These are phyloP conservation scores for Penicillium sp. DNA, from an alignment of 2,329 filamentous ascomycete species.

Conservation along the genomic window DNA sequence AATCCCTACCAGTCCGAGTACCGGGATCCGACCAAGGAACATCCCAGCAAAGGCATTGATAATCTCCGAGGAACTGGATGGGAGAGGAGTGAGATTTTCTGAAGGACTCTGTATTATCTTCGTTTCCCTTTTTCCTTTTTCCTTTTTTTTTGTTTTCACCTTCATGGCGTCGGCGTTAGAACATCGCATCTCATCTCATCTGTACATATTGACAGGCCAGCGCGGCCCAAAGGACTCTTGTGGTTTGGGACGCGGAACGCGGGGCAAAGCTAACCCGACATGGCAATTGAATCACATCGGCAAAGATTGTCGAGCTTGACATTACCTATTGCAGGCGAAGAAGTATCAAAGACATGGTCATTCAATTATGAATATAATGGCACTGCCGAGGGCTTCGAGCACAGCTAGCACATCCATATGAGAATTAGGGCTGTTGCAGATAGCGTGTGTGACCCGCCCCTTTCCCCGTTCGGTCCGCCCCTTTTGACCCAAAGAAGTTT, in stretches of 20 bases:
- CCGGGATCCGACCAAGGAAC: slow-evolving; percentile 64
- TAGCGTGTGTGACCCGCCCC: slow-evolving; percentile 4
- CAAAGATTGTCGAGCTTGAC: not conserved
- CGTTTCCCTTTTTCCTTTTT: no score
- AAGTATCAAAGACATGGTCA: no score
- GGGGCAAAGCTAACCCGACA: slow-evolving; percentile 24
- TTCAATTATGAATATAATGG: no score
- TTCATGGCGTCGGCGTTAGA: not conserved
- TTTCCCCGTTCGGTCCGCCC: slow-evolving; percentile 21
- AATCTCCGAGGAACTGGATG: slow-evolving; percentile 70
- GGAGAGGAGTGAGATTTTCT: slow-evolving; percentile 77
- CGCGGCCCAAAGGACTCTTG: slow-evolving; percentile 1
- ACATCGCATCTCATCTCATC: slow-evolving; percentile 8
- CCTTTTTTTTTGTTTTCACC: not conserved
- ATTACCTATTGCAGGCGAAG: not conserved
- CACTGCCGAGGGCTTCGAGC: no score
- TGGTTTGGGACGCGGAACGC: slow-evolving; percentile 17
- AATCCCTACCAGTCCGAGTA: slow-evolving; percentile 89
- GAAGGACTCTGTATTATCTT: slow-evolving; percentile 6
- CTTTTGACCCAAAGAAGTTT: slow-evolving; percentile 26
- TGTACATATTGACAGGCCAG: not conserved
- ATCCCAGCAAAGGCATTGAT: slow-evolving; percentile 67
- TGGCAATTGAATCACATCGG: slow-evolving; percentile 19
- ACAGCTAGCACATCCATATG: no score
- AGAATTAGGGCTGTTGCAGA: not conserved